A percentile compares a stretch with the other conserved stretches of the same genome.
Conservation (phyloP, 129 eudicot species). For the Cynara cardunculus region DNA sequence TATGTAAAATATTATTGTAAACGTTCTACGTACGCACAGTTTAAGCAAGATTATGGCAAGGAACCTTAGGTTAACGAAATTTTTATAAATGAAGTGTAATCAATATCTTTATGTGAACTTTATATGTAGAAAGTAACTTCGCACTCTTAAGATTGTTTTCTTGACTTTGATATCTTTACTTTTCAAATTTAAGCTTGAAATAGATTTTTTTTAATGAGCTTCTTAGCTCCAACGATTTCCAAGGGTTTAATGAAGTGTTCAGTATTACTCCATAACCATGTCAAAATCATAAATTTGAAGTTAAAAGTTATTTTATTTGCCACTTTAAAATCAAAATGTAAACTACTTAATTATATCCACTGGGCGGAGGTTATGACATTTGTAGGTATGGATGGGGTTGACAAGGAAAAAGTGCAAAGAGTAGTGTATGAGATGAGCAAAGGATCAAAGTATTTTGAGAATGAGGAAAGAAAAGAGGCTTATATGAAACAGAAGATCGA, state of each 20-base stretch:
- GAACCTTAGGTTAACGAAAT: neutral
- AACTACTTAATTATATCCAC: neutral
- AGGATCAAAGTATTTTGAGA: constrained; percentile 90
- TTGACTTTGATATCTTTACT: neutral
- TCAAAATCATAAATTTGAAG: neutral
- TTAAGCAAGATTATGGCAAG: neutral
- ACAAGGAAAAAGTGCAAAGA: constrained; percentile 94
- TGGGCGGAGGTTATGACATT: neutral
- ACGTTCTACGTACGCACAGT: neutral
- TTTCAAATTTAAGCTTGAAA: neutral
- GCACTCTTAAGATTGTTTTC: neutral
- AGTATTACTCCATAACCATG: constrained; percentile 2
- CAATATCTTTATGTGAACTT: neutral
- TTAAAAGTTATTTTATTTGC: neutral
- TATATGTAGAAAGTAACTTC: neutral
- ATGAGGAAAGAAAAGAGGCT: constrained; percentile 88
- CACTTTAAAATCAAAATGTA: constrained; percentile 1
- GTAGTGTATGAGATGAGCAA: constrained; percentile 96
- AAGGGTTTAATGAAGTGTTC: neutral
- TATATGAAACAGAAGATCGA: constrained; percentile 67
- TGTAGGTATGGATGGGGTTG: constrained; percentile 97
- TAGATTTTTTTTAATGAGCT: neutral
- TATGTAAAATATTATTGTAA: neutral
- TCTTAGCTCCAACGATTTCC: neutral
- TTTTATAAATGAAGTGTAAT: neutral